Evolutionary conservation across 2,329 filamentous ascomycete species (phyloP).

Genomic region (Fusarium palustre): DNA sequence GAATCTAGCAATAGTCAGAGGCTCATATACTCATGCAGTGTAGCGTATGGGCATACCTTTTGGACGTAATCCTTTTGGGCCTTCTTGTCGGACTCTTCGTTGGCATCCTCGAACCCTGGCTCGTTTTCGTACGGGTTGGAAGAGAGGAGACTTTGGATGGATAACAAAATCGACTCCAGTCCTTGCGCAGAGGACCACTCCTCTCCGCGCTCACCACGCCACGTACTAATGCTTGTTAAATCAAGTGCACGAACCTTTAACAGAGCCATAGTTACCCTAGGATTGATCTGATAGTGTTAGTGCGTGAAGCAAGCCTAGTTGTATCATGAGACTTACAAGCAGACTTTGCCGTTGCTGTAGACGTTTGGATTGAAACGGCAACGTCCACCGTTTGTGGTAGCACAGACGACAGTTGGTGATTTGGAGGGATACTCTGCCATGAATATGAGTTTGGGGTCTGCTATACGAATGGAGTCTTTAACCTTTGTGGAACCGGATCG

Average conservation of each 20-base stretch:
- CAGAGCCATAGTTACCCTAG: conserved; percentile 70
- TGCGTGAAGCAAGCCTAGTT: background rate
- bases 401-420: conserved; percentile 70
- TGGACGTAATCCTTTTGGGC: conserved; percentile 80
- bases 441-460: conserved; percentile 18
- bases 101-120: conserved; percentile 87
- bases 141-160: conserved; percentile 96
- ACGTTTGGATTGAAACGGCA: conserved; percentile 98
- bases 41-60: conserved; percentile 67
- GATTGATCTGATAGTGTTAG: conserved; percentile 74
- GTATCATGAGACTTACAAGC: conserved; percentile 72
- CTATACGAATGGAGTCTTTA: conserved; percentile 22
- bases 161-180: conserved; percentile 91
- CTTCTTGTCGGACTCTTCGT: conserved; percentile 75
- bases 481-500: conserved; percentile 82
- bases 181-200: conserved; percentile 98
- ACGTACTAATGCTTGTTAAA: conserved; percentile 74
- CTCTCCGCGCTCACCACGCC: conserved; percentile 89
- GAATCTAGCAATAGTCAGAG: conserved; percentile 69
- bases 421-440: conserved; percentile 81
- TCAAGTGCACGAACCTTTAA: background rate
- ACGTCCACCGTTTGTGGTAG: conserved; percentile 88
- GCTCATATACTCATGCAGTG: background rate
- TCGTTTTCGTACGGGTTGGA: conserved; percentile 96
- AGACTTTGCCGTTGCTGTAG: conserved; percentile 91